phyloP scores from a whole-genome alignment of 371 early-diverging fungal species.

The Zychaea mexicana region DNA sequence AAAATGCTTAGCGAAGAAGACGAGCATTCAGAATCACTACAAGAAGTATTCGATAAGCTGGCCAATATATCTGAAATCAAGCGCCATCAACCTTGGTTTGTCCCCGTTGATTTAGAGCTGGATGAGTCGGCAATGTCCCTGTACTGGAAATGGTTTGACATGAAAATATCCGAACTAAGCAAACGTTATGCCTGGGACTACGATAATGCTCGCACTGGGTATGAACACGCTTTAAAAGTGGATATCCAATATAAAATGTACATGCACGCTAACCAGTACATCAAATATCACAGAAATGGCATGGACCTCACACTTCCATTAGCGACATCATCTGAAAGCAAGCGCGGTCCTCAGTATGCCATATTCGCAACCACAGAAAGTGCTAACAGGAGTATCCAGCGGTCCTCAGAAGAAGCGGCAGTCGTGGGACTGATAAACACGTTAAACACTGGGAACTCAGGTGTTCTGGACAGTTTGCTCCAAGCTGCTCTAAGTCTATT shows the following conservation, averaged over 20 bases:
- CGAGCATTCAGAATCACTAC: conserved; percentile 37
- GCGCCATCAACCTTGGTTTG: conserved; percentile 14
- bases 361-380: neutral
- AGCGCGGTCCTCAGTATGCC: neutral
- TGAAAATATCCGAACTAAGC: conserved; percentile 40
- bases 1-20: conserved; percentile 60
- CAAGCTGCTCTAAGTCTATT: neutral
- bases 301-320: neutral
- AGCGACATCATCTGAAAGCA: neutral
- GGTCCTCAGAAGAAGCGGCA: neutral
- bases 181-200: conserved; percentile 36
- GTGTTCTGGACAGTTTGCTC: neutral
- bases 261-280: too few species aligned
- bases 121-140: neutral
- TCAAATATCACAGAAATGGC: neutral
- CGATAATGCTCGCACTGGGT: conserved; percentile 10
- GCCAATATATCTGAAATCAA: conserved; percentile 4
- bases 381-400: neutral
- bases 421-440: neutral
- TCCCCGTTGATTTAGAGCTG: neutral
- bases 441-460: neutral
- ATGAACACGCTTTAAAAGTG: too few species aligned
- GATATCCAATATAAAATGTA: too few species aligned
- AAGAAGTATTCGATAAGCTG: conserved; percentile 37
- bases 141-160: conserved; percentile 49